Conservation (phyloP, 2,329 filamentous ascomycete genomes). For the Helotiales sp. region DNA sequence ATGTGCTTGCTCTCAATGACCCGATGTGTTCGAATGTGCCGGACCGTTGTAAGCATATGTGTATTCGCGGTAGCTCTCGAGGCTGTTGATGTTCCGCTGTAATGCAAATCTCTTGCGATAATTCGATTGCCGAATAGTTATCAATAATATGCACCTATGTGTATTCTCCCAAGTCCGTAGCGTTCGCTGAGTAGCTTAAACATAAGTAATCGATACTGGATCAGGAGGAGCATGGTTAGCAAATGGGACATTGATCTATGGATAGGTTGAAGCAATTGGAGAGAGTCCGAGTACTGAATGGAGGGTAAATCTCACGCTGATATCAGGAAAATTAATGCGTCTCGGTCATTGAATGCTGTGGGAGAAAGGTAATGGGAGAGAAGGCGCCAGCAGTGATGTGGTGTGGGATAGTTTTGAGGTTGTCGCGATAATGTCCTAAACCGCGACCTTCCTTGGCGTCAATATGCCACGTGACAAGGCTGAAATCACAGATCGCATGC, state of each 20-base stretch:
- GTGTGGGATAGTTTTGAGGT: neutral
- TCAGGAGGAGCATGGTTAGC: neutral
- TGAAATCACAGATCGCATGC: neutral
- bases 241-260: neutral
- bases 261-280: neutral
- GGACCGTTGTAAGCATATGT: too few relatives aligned
- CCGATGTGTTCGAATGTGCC: neutral
- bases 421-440: neutral
- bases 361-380: neutral
- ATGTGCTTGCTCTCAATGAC: neutral
- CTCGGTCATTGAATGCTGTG: neutral
- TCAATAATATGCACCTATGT: neutral
- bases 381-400: neutral
- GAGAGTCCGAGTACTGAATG: too few relatives aligned
- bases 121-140: neutral
- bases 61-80: too few relatives aligned
- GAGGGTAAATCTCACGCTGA: neutral
- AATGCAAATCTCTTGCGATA: neutral
- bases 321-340: neutral
- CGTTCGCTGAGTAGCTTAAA: neutral
- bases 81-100: neutral
- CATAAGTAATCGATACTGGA: neutral
- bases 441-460: neutral
- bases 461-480: neutral
- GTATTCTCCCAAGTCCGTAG: neutral